These are phyloP conservation scores for Talaromyces sp. DNA, from an alignment of 2,329 filamentous ascomycete genomes.

Conservation along the genomic window DNA sequence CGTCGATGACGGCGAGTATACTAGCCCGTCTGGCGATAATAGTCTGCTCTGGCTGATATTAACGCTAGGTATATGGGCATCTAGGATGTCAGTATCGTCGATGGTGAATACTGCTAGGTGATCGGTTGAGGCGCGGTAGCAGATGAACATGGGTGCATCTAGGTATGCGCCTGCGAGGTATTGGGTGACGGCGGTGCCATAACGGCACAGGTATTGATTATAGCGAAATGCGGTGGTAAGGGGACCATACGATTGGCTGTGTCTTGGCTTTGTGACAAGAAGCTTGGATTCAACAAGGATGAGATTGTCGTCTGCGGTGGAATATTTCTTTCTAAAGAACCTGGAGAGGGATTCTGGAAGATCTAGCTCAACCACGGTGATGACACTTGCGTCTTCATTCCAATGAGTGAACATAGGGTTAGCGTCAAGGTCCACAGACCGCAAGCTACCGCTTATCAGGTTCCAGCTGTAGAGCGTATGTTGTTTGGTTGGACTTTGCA, in stretches of 20 bases:
- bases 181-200: neutral
- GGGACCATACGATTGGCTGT: neutral
- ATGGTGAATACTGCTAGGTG: neutral
- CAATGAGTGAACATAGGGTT: neutral
- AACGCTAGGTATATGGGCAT: no score
- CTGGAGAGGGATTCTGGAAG: neutral
- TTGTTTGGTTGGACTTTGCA: neutral
- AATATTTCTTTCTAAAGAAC: slow-evolving; percentile 1
- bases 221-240: neutral
- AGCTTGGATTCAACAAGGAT: neutral
- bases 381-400: neutral
- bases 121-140: neutral
- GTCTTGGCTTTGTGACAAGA: neutral
- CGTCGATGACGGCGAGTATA: neutral
- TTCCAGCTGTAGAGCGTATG: slow-evolving; percentile 1
- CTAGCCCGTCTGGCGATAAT: neutral
- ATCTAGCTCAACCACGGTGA: neutral
- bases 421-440: neutral
- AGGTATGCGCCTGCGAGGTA: neutral
- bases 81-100: neutral
- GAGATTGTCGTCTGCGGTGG: neutral
- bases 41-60: neutral
- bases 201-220: slow-evolving; percentile 1
- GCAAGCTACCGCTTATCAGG: slow-evolving; percentile 2
- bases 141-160: neutral